These are phyloP conservation scores for Mycena maculata DNA, from an alignment of 768 basidiomycete genomes.

Conservation along the genomic window DNA sequence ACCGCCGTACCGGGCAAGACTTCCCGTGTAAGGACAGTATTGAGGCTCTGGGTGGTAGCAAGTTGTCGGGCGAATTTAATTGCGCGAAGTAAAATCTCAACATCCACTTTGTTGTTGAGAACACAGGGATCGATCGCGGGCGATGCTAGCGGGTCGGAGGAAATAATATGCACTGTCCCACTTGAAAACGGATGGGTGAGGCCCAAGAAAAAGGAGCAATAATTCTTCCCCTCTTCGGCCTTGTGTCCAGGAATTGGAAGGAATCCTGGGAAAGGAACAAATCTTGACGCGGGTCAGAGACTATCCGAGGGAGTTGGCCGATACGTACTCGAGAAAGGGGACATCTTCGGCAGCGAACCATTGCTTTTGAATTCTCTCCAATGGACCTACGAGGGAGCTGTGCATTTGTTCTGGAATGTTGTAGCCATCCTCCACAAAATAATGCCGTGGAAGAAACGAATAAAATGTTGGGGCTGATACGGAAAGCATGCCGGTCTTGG, in stretches of 20 bases:
- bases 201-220: slow-evolving; percentile 33
- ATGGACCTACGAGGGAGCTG: not conserved
- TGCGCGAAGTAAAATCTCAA: slow-evolving; percentile 37
- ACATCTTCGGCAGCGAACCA: slow-evolving; percentile 24
- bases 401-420: not conserved
- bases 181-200: slow-evolving; percentile 53
- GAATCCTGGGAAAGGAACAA: slow-evolving; percentile 23
- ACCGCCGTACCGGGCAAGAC: slow-evolving; percentile 28
- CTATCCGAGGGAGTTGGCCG: not conserved
- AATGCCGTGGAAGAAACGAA: slow-evolving; percentile 25
- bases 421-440: slow-evolving; percentile 12
- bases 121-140: slow-evolving; percentile 61
- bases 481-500: slow-evolving; percentile 20
- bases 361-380: slow-evolving; percentile 1
- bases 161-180: slow-evolving; percentile 56
- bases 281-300: not conserved
- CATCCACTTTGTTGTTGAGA: slow-evolving; percentile 42
- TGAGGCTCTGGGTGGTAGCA: slow-evolving; percentile 24
- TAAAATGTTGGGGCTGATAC: slow-evolving; percentile 17
- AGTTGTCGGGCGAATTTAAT: slow-evolving; percentile 42
- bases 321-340: slow-evolving; percentile 32
- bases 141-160: slow-evolving; percentile 51
- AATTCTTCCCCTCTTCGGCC: slow-evolving; percentile 38
- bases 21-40: slow-evolving; percentile 18
- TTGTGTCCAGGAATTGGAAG: slow-evolving; percentile 8